A percentile compares a stretch with the other conserved stretches of the same genome.
Conservation (phyloP, 2,329 filamentous ascomycete genomes). For the Xylariaceae sp. region DNA sequence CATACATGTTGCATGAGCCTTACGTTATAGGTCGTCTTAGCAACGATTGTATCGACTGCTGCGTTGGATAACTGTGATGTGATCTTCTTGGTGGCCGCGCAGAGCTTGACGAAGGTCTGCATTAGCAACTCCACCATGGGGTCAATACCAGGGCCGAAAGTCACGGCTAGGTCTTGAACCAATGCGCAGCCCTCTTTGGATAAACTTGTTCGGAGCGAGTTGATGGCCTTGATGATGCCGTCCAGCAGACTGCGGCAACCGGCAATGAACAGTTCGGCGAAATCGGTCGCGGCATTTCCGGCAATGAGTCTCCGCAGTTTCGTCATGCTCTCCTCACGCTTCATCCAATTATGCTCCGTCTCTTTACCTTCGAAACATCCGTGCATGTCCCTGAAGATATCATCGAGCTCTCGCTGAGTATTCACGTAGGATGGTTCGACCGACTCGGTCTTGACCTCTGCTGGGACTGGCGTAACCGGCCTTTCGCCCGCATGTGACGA, state of each 20-base stretch:
- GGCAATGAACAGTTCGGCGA: slow-evolving; percentile 61
- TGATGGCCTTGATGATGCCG: slow-evolving; percentile 80
- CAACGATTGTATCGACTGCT: slow-evolving; percentile 76
- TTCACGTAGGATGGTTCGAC: slow-evolving; percentile 81
- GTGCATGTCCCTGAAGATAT: slow-evolving; percentile 76
- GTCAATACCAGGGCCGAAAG: slow-evolving; percentile 73
- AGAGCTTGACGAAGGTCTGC: slow-evolving; percentile 84
- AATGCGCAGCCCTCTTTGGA: slow-evolving; percentile 80
- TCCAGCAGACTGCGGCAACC: slow-evolving; percentile 73
- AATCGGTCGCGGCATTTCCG: slow-evolving; percentile 78
- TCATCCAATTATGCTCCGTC: slow-evolving; percentile 85
- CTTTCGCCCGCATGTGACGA: slow-evolving; percentile 47
- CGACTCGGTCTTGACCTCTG: slow-evolving; percentile 60
- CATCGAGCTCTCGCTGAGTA: slow-evolving; percentile 81
- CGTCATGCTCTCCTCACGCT: slow-evolving; percentile 72
- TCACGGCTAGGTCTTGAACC: slow-evolving; percentile 76
- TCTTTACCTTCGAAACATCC: slow-evolving; percentile 81
- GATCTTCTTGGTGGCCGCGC: slow-evolving; percentile 88
- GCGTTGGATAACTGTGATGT: slow-evolving; percentile 75
- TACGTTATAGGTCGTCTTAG: slow-evolving; percentile 70
- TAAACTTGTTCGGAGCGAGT: slow-evolving; percentile 80
- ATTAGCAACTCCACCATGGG: slow-evolving; percentile 85
- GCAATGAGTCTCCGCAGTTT: slow-evolving; percentile 73
- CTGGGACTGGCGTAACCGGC: slow-evolving; percentile 58
- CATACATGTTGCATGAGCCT: slow-evolving; percentile 83